Evolutionary conservation across 2,329 filamentous ascomycete species (phyloP).

Genomic region (Aureobasidium leucospermi): DNA sequence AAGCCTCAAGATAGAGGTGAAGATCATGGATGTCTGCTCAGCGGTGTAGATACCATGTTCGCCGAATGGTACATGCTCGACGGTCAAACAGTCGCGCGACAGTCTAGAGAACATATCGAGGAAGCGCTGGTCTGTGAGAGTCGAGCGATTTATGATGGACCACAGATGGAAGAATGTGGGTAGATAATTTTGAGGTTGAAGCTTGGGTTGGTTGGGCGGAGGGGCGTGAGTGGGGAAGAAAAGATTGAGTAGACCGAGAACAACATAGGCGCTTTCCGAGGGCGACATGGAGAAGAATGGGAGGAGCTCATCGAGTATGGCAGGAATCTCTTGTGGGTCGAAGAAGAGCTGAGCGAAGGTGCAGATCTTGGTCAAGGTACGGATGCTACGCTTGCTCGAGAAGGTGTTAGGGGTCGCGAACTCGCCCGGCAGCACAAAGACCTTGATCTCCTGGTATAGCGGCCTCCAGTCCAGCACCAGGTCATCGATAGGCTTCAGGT

Average conservation of each 20-base stretch:
- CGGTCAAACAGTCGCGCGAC: slow-evolving; percentile 72
- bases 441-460: slow-evolving; percentile 86
- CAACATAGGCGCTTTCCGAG: slow-evolving; percentile 84
- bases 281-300: slow-evolving; percentile 84
- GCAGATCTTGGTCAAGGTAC: slow-evolving; percentile 79
- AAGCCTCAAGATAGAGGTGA: slow-evolving; percentile 80
- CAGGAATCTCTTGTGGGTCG: slow-evolving; percentile 75
- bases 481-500: slow-evolving; percentile 83
- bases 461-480: slow-evolving; percentile 89
- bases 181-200: slow-evolving; percentile 82
- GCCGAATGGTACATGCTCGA: slow-evolving; percentile 68
- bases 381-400: slow-evolving; percentile 54
- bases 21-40: slow-evolving; percentile 86
- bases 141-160: slow-evolving; percentile 87
- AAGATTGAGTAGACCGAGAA: slow-evolving; percentile 79
- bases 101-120: slow-evolving; percentile 85
- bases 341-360: slow-evolving; percentile 89
- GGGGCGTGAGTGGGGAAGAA: slow-evolving; percentile 78
- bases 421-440: slow-evolving; percentile 80
- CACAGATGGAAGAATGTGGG: slow-evolving; percentile 95
- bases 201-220: slow-evolving; percentile 60
- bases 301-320: slow-evolving; percentile 51
- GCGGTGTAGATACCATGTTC: slow-evolving; percentile 86
- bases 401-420: slow-evolving; percentile 54
- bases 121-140: slow-evolving; percentile 76